phyloP scores from a whole-genome alignment of 1,284 basidiomycete species.

The Pholiota adiposa region DNA sequence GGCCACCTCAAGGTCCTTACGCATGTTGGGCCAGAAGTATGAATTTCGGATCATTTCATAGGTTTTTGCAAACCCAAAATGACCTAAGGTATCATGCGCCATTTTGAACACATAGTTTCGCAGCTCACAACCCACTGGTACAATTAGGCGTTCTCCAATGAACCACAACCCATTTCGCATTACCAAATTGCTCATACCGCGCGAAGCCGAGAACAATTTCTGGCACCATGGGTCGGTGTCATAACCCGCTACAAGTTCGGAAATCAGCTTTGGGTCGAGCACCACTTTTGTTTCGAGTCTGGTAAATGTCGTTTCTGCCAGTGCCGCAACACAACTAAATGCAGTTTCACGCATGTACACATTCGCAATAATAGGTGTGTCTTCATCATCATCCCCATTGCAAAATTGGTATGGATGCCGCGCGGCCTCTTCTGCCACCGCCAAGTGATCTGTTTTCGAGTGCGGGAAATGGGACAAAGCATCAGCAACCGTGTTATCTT shows the following conservation, averaged over 20 bases:
- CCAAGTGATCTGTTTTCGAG: neutral
- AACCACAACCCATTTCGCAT: slow-evolving; percentile 23
- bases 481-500: slow-evolving; percentile 34
- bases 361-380: neutral
- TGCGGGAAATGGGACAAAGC: slow-evolving; percentile 18
- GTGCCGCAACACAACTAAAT: slow-evolving; percentile 10
- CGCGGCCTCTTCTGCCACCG: neutral
- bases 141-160: slow-evolving; percentile 8
- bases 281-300: slow-evolving; percentile 12
- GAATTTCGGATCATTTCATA: slow-evolving; percentile 18
- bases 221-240: slow-evolving; percentile 23
- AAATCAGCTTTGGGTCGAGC: slow-evolving; percentile 18
- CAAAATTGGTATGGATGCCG: neutral
- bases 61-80: slow-evolving; percentile 27
- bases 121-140: slow-evolving; percentile 20
- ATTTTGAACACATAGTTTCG: slow-evolving; percentile 25
- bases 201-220: slow-evolving; percentile 13
- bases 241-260: slow-evolving; percentile 26
- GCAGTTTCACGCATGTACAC: neutral
- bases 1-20: slow-evolving; percentile 26
- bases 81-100: slow-evolving; percentile 24
- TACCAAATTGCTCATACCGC: slow-evolving; percentile 21
- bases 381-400: neutral
- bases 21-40: slow-evolving; percentile 41
- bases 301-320: slow-evolving; percentile 18